Percentiles rank a stretch among this genome's conserved stretches.
Evolutionary conservation across 192 early-diverging fungal species (phyloP).

Genomic region (Radiomyces spectabilis): DNA sequence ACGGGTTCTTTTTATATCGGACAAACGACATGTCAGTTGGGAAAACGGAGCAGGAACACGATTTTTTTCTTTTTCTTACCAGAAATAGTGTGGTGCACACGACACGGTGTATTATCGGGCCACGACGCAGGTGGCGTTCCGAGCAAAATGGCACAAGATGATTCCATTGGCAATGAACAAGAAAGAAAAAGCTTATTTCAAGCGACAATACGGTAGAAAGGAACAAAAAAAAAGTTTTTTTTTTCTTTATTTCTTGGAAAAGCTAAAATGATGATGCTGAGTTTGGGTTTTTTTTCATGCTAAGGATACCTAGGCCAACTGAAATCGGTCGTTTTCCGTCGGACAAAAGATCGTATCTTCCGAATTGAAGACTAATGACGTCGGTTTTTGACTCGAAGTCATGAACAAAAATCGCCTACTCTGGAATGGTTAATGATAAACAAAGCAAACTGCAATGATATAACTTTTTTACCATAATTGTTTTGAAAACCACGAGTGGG

Average conservation of each 20-base stretch:
- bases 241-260: not conserved
- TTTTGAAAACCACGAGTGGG: constrained; percentile 25
- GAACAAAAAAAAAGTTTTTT: not conserved
- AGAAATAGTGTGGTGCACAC: too few relatives aligned
- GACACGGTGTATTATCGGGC: too few relatives aligned
- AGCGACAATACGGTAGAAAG: too few relatives aligned
- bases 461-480: constrained; percentile 14
- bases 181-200: too few relatives aligned
- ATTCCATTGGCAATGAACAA: too few relatives aligned
- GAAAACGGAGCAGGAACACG: too few relatives aligned
- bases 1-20: too few relatives aligned
- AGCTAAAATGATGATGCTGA: not conserved
- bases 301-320: too few relatives aligned
- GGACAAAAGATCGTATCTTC: constrained; percentile 16
- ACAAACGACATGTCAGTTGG: too few relatives aligned
- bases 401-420: constrained; percentile 5
- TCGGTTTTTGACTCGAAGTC: not conserved
- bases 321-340: constrained; percentile 9
- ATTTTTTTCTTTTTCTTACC: too few relatives aligned
- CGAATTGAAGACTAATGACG: not conserved
- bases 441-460: not conserved
- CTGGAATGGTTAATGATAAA: not conserved
- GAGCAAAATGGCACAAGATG: too few relatives aligned
- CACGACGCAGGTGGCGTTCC: too few relatives aligned
- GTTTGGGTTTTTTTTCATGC: not conserved